A percentile compares a stretch with the other conserved stretches of the same genome.
Conservation (phyloP, 1,139 yeast species). For the Pneumocystis canis region DNA sequence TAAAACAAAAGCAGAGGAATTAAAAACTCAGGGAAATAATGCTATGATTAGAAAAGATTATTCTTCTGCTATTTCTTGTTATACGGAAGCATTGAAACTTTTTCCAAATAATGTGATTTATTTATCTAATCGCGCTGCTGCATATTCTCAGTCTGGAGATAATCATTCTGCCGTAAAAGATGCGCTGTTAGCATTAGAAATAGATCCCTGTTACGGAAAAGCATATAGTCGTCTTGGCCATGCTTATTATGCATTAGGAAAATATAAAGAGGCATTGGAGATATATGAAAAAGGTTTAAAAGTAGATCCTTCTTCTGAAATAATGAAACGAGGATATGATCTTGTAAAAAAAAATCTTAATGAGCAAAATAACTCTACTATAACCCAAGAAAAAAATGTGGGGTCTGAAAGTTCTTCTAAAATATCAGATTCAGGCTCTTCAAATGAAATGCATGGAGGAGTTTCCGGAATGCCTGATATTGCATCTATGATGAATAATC, state of each 20-base stretch:
- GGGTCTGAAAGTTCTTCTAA: constrained; percentile 18
- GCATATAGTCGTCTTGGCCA: constrained; percentile 92
- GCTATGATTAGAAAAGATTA: constrained; percentile 74
- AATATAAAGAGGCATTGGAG: constrained; percentile 73
- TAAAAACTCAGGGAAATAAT: constrained; percentile 78
- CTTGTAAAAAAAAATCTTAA: constrained; percentile 79
- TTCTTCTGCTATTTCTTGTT: constrained; percentile 53
- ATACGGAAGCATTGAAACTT: constrained; percentile 66
- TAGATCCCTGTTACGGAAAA: constrained; percentile 71
- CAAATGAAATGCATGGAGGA: constrained; percentile 18
- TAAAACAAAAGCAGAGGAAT: constrained; percentile 17
- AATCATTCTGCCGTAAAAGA: constrained; percentile 70
- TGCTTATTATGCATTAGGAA: constrained; percentile 81
- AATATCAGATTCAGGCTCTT: too few relatives aligned
- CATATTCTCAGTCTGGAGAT: constrained; percentile 63
- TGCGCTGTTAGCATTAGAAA: constrained; percentile 63
- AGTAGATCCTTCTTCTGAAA: constrained; percentile 78
- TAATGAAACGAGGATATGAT: constrained; percentile 86
- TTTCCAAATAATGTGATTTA: constrained; percentile 67
- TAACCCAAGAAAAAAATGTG: constrained; percentile 15
- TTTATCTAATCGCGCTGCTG: constrained; percentile 93
- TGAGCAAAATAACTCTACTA: constrained; percentile 43
- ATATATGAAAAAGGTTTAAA: constrained; percentile 82
- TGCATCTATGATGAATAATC: constrained; percentile 33
- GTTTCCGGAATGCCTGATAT: constrained; percentile 44